Conservation (phyloP, 306 rosid species). For the Vigna radiata region DNA sequence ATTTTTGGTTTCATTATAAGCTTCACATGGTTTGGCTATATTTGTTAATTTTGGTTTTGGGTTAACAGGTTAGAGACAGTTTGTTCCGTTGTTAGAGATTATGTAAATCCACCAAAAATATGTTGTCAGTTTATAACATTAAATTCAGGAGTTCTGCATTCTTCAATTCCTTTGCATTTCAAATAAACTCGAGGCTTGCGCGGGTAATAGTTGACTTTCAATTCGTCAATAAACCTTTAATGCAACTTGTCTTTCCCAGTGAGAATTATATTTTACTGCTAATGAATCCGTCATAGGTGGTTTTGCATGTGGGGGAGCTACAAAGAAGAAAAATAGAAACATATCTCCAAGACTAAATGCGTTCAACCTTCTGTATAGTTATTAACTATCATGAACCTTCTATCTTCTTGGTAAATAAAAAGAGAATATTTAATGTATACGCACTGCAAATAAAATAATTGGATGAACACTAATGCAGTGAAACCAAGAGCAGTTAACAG, state of each 20-base stretch:
- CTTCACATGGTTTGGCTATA: conserved; percentile 51
- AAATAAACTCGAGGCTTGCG: conserved; percentile 8
- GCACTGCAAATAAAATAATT: not conserved
- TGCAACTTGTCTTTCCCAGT: not conserved
- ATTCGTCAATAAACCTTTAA: conserved; percentile 5
- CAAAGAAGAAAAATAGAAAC: conserved; percentile 36
- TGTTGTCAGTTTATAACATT: conserved; percentile 46
- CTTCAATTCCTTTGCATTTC: conserved; percentile 11
- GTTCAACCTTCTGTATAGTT: conserved; percentile 41
- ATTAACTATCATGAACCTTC: conserved; percentile 24
- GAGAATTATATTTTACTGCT: conserved; percentile 42
- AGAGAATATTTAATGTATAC: conserved; percentile 37
- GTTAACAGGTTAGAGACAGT: conserved; percentile 43
- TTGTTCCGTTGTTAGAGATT: conserved; percentile 47
- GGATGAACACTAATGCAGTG: not conserved
- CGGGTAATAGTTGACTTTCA: conserved; percentile 26
- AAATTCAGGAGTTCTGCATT: conserved; percentile 37
- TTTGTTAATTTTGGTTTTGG: conserved; percentile 43
- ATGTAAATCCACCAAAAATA: conserved; percentile 60
- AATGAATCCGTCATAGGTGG: conserved; percentile 44
- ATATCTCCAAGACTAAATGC: conserved; percentile 37
- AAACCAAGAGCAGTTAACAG: conserved; percentile 32
- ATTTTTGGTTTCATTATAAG: conserved; percentile 45
- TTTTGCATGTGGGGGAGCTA: conserved; percentile 58
- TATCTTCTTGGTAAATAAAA: not conserved